Conservation (phyloP, 2,329 filamentous ascomycete genomes). For the Bipolaris oryzae region DNA sequence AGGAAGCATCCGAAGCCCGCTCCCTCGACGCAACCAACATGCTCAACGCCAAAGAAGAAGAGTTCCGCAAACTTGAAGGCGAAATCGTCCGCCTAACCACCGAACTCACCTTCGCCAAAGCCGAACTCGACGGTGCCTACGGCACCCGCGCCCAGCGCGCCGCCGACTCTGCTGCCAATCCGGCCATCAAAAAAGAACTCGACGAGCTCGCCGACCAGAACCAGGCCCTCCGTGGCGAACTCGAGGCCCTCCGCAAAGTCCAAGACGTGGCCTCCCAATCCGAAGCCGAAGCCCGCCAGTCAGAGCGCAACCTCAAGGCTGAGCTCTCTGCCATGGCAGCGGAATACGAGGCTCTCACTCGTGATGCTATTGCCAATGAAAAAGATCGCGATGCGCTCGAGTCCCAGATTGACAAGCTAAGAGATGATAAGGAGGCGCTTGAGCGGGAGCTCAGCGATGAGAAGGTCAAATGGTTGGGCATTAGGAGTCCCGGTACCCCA, state of each 20-base stretch:
- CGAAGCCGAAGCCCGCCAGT: conserved; percentile 45
- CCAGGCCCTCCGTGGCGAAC: conserved; percentile 50
- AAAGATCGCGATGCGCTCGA: conserved; percentile 72
- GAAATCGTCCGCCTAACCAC: conserved; percentile 71
- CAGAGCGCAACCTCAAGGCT: conserved; percentile 60
- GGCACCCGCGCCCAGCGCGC: conserved; percentile 74
- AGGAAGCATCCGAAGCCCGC: conserved; percentile 42
- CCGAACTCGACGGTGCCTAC: conserved; percentile 94
- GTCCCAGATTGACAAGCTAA: conserved; percentile 65
- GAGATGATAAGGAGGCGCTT: conserved; percentile 67
- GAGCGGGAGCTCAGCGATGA: conserved; percentile 71
- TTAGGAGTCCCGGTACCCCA: conserved; percentile 58
- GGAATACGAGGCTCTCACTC: conserved; percentile 74
- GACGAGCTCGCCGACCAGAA: conserved; percentile 59
- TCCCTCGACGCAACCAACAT: conserved; percentile 35
- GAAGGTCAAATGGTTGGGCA: conserved; percentile 68
- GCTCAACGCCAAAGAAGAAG: conserved; percentile 44
- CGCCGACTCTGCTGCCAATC: conserved; percentile 65
- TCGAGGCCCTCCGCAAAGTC: conserved; percentile 51
- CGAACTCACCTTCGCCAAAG: conserved; percentile 86
- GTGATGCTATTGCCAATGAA: conserved; percentile 72
- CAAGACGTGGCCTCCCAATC: conserved; percentile 45
- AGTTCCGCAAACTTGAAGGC: conserved; percentile 58
- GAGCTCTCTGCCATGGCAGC: conserved; percentile 71
- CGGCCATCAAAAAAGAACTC: conserved; percentile 65